Conservation (phyloP, 2,329 filamentous ascomycete species). For the Cladosporium colombiae region DNA sequence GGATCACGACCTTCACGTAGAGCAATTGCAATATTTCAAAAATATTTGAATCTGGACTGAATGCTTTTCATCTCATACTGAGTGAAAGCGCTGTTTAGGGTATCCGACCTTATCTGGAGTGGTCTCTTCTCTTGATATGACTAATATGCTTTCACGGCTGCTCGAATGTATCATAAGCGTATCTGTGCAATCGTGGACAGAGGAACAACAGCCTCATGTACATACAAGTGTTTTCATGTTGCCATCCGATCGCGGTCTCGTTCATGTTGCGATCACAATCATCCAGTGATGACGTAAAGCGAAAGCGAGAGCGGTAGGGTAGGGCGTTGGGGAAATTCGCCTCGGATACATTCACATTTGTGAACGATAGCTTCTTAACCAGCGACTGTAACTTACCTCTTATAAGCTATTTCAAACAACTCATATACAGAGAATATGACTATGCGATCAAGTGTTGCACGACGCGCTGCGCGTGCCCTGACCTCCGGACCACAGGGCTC, state of each 20-base stretch:
- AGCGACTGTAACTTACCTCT: not conserved
- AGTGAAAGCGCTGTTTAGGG: not conserved
- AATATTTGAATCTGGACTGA: not conserved
- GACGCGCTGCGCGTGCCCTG: not conserved
- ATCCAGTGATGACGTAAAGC: not conserved
- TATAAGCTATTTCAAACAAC: not conserved
- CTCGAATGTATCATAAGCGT: not conserved
- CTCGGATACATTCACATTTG: not conserved
- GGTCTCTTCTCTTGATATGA: not conserved
- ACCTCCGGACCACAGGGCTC: not conserved
- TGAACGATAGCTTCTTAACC: not conserved
- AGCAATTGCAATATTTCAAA: not conserved
- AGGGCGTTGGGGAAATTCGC: conserved; percentile 2
- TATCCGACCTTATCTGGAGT: not conserved
- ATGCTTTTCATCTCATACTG: not conserved
- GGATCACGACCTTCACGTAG: not conserved
- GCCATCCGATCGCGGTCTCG: not conserved
- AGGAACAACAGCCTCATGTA: not conserved
- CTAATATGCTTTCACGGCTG: not conserved
- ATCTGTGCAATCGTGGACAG: not conserved
- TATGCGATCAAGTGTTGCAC: not conserved
- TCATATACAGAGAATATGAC: no score
- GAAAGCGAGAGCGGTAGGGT: not conserved
- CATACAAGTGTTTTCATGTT: not conserved
- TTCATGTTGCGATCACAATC: not conserved